phyloP scores from a whole-genome alignment of 1,284 basidiomycete species.

The Prillingera fragicola region DNA sequence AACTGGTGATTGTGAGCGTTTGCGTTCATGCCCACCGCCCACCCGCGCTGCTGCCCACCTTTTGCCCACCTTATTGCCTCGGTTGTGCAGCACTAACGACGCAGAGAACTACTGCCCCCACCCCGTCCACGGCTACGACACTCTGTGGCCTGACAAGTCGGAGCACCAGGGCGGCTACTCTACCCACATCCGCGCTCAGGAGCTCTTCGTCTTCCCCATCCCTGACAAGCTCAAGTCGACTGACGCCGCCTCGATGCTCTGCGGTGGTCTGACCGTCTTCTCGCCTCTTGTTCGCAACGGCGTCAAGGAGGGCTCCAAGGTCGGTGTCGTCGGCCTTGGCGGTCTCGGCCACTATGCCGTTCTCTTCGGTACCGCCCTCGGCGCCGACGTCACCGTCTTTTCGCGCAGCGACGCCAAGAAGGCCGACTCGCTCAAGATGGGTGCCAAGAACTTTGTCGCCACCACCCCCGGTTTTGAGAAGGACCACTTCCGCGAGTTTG shows the following conservation, averaged over 20 bases:
- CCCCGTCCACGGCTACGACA: constrained; percentile 48
- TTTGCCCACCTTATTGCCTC: not conserved
- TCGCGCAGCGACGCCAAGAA: constrained; percentile 61
- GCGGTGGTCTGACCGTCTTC: constrained; percentile 63
- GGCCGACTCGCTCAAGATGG: constrained; percentile 61
- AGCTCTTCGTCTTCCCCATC: constrained; percentile 65
- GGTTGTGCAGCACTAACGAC: constrained; percentile 8
- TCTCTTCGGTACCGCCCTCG: constrained; percentile 57
- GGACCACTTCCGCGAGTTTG: constrained; percentile 51
- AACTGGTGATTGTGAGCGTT: not conserved
- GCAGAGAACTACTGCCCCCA: constrained; percentile 49
- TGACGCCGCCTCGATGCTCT: constrained; percentile 55
- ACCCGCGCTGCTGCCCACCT: not conserved
- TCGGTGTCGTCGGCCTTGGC: constrained; percentile 63
- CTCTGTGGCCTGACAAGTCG: constrained; percentile 53
- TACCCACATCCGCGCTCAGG: constrained; percentile 60
- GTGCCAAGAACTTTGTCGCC: constrained; percentile 54
- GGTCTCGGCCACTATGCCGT: constrained; percentile 59
- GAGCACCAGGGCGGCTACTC: constrained; percentile 58
- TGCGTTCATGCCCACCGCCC: no score
- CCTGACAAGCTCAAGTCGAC: constrained; percentile 57
- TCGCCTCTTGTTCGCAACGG: constrained; percentile 61
- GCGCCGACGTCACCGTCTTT: constrained; percentile 61
- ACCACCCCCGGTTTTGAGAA: constrained; percentile 52
- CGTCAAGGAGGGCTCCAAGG: constrained; percentile 60